These are phyloP conservation scores for Lobosporangium transversale DNA, from an alignment of 192 early-diverging fungal species.

Conservation along the genomic window DNA sequence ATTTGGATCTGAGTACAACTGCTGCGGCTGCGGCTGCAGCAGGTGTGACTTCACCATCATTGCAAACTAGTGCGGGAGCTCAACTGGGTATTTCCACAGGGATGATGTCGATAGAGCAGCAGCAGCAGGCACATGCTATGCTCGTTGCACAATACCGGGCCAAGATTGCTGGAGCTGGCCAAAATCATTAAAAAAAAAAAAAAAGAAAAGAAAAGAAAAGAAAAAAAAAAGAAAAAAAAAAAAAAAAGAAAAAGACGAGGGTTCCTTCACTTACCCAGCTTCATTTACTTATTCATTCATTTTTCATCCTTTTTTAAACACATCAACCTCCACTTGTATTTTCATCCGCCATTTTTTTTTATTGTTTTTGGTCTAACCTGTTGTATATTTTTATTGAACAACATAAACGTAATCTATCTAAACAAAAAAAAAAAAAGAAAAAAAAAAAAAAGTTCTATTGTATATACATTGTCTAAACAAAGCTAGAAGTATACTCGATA, in stretches of 20 bases:
- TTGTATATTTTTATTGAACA: background rate
- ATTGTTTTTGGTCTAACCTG: background rate
- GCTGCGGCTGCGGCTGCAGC: conserved; percentile 47
- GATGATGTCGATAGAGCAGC: conserved; percentile 50
- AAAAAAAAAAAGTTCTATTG: background rate
- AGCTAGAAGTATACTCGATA: no score
- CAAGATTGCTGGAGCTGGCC: conserved; percentile 38
- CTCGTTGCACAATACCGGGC: conserved; percentile 46
- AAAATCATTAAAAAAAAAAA: conserved; percentile 22
- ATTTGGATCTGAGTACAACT: conserved; percentile 42
- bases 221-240: background rate
- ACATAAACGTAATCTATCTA: no score
- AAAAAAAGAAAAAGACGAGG: background rate
- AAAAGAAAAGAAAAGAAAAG: background rate
- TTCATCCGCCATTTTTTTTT: background rate
- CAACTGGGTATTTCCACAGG: conserved; percentile 46
- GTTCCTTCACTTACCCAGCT: no score
- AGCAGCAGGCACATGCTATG: conserved; percentile 47
- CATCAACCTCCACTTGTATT: no score
- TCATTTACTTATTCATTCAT: background rate
- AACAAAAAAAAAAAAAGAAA: no score
- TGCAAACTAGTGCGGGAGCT: conserved; percentile 18
- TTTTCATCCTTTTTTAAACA: background rate
- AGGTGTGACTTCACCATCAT: conserved; percentile 27
- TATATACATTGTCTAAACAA: no score